phyloP scores from a whole-genome alignment of 2,329 filamentous ascomycete genomes.

The Nakataea oryzae region DNA sequence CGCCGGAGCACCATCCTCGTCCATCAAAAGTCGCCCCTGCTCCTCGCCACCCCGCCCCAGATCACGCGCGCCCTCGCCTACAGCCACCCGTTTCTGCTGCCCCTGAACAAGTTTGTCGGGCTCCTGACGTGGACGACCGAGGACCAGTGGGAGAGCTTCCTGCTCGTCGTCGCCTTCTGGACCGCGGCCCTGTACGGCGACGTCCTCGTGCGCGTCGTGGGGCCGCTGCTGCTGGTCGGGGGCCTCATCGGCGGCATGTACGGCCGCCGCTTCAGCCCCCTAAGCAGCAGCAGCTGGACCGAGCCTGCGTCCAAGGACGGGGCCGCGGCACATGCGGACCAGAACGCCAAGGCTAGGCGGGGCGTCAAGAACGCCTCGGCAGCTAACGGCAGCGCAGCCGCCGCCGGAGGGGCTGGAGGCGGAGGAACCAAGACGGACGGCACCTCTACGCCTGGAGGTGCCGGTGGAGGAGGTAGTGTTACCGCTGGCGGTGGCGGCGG shows the following conservation, averaged over 20 bases:
- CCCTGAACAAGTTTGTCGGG: conserved; percentile 75
- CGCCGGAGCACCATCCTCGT: conserved; percentile 88
- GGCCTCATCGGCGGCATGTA: conserved; percentile 88
- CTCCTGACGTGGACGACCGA: conserved; percentile 88
- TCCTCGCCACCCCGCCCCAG: conserved; percentile 88
- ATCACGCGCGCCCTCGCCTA: conserved; percentile 91
- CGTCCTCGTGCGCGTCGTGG: conserved; percentile 66
- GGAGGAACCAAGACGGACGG: not conserved
- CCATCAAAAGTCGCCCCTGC: conserved; percentile 88
- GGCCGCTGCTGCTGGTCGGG: conserved; percentile 71
- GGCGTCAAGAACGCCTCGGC: not conserved
- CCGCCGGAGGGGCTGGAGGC: conserved; percentile 4
- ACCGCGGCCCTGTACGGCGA: conserved; percentile 78
- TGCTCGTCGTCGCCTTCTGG: conserved; percentile 82
- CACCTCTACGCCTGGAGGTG: not conserved
- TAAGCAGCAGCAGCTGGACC: conserved; percentile 73
- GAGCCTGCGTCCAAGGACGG: conserved; percentile 30
- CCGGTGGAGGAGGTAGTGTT: not conserved
- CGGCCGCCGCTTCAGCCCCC: conserved; percentile 73
- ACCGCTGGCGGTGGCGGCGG: conserved; percentile 4
- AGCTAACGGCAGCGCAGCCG: conserved; percentile 19
- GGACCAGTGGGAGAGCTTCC: conserved; percentile 94
- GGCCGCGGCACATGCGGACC: conserved; percentile 12
- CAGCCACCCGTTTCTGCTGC: conserved; percentile 86
- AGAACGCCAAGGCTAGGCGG: conserved; percentile 8